Evolutionary conservation across 805 yeast genomes (phyloP), one percentile per base, ranked within the genome.

Genomic region (Myxozyma melibiosi): DNA sequence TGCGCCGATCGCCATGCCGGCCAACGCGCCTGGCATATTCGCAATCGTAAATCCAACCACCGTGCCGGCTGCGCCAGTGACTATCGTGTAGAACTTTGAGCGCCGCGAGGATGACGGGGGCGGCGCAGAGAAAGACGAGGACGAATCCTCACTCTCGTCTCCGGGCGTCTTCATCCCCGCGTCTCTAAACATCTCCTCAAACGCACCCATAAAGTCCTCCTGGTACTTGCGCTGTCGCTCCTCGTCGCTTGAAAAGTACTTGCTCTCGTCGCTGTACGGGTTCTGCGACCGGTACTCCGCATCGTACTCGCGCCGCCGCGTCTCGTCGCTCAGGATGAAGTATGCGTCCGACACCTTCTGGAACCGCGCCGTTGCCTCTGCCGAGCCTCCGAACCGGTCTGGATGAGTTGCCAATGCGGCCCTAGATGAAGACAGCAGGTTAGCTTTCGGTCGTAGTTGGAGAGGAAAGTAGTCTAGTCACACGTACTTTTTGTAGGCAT

Each of bases 391-490:
- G 30, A 61, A 62, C 4, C 67, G 39, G 45, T 64, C 67, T 2
- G 67, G 67, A 25, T 64, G 67, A 2, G 65, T 61, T 3, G 55
- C 55, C 28, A 64, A 48, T 24, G 67, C 67, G 5, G 67, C 66
- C 8, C 66, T 64, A 30, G 2, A 18, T 18, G 30, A 38, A 2
- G n/a, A 5, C 18, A 4, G 18, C n/a, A 13, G 20, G 14, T 16
- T 18, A 22, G 4, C 4, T 45, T 14, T 14, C 24, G 39, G 1
- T 9, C 9, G n/a, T n/a, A 44, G 8, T 3, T 8, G 14, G 18
- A 7, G 27, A 16, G 8, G 20, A 30, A 6, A 2, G 42, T 43
- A 6, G 13, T n/a, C n/a, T n/a, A n/a, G n/a, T n/a, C 3, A 5
- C 3, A 18, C 59, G 6, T 49, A 61, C 65, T 45, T 34, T 30